phyloP scores from a whole-genome alignment of 768 basidiomycete genomes.

The Suillus weaverae region DNA sequence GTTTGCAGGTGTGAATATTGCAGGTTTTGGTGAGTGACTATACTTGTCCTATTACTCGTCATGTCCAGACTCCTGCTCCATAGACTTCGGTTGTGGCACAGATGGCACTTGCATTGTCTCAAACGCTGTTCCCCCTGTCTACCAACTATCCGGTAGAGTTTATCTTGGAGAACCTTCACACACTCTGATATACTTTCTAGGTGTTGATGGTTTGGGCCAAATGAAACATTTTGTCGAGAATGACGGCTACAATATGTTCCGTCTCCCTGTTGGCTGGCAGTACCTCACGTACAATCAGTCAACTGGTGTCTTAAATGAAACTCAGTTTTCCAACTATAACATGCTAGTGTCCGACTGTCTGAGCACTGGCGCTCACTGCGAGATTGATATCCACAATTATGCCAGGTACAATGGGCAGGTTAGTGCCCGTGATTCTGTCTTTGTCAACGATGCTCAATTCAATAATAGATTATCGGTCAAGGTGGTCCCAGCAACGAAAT shows the following conservation, averaged over 20 bases:
- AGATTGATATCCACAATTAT: constrained; percentile 63
- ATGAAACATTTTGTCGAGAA: constrained; percentile 60
- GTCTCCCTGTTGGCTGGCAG: constrained; percentile 66
- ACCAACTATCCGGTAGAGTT: constrained; percentile 41
- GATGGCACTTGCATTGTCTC: constrained; percentile 44
- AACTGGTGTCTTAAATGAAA: constrained; percentile 41
- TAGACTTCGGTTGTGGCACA: constrained; percentile 48
- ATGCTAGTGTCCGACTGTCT: constrained; percentile 42
- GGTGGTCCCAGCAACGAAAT: constrained; percentile 56
- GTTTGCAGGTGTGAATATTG: constrained; percentile 51
- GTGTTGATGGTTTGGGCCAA: constrained; percentile 38
- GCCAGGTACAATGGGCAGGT: constrained; percentile 53
- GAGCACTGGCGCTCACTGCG: constrained; percentile 49
- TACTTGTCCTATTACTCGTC: background rate
- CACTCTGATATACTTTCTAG: constrained; percentile 2
- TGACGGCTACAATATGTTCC: constrained; percentile 58
- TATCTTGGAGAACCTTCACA: background rate
- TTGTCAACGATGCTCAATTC: background rate
- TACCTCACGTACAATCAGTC: constrained; percentile 42
- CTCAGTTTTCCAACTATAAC: constrained; percentile 52
- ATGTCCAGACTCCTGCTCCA: background rate
- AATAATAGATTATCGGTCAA: constrained; percentile 55
- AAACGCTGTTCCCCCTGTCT: constrained; percentile 45
- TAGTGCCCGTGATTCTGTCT: constrained; percentile 4
- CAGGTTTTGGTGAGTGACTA: constrained; percentile 43